These are phyloP conservation scores for Comarum palustre DNA, from an alignment of 306 rosid species.

Conservation along the genomic window DNA sequence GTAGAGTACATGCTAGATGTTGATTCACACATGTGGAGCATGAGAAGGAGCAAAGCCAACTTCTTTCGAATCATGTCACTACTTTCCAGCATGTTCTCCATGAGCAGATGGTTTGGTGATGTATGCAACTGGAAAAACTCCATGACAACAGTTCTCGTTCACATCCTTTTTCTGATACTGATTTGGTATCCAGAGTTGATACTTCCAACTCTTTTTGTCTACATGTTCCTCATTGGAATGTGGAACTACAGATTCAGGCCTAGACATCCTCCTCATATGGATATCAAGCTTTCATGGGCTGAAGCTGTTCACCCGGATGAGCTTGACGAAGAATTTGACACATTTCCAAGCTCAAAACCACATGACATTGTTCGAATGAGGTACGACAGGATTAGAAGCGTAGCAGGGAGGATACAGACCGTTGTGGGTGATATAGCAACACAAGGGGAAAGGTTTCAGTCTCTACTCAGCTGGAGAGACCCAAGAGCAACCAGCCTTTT, in stretches of 20 bases:
- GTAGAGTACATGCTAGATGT: conserved; percentile 94
- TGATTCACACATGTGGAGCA: conserved; percentile 94
- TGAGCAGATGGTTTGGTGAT: conserved; percentile 69
- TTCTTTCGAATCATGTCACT: conserved; percentile 86
- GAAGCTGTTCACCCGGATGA: conserved; percentile 76
- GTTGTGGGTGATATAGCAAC: conserved; percentile 96
- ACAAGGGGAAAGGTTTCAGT: conserved; percentile 88
- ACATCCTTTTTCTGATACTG: conserved; percentile 68
- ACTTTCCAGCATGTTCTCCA: conserved; percentile 53
- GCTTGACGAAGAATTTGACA: conserved; percentile 94
- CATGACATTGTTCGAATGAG: conserved; percentile 71
- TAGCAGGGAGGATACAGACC: conserved; percentile 87
- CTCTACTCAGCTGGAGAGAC: conserved; percentile 88
- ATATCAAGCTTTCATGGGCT: conserved; percentile 83
- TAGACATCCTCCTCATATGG: conserved; percentile 82
- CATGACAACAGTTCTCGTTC: conserved; percentile 70
- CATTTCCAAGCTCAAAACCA: conserved; percentile 72
- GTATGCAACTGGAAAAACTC: conserved; percentile 84
- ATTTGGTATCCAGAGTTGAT: conserved; percentile 84
- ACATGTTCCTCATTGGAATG: conserved; percentile 90
- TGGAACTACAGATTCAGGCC: conserved; percentile 86
- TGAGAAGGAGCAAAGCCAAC: conserved; percentile 97
- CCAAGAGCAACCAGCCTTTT: conserved; percentile 85
- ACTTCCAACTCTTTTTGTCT: conserved; percentile 78
- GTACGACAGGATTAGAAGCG: conserved; percentile 85